Evolutionary conservation across 352 stramenopile genomes (phyloP), one percentile per base, ranked within the genome.

Genomic region (Pythium folliculosum): DNA sequence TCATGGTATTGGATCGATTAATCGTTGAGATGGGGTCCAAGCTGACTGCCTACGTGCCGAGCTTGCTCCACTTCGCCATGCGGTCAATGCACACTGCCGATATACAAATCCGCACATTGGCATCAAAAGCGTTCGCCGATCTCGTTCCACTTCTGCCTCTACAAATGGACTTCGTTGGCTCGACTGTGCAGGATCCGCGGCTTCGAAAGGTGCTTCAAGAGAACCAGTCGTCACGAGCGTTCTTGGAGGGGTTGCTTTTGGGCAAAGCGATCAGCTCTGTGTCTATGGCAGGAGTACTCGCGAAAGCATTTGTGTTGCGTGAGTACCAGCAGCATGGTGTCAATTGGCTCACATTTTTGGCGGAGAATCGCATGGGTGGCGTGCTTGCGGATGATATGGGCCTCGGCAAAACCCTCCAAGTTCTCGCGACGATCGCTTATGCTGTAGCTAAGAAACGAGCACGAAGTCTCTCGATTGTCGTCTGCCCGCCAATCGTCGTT

Each of bases 381-480:
- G 81, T 96, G 25, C 72, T 96, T 1, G 86, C 88, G 37, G 89
- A 96, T 69, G 89, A 96, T 60, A 96, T 96, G 91, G 91, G 91
- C 2, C 79, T 97, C 22, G 91, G 91, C 2, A 99, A 99, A 75
- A 99, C 97, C 17, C 67, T 99, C 16, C 95, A 99, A 73, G 84
- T 95, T 38, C 84, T 99, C n/a, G 71, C 94, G 32, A 81, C 82
- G 13, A 88, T 99, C 25, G 95, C 86, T 4, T 2, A 53, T 0
- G 17, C 27, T 1, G 21, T 61, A 2, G n/a, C 63, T 47, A 70
- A 62, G 22, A 27, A n/a, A 60, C 66, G 6, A 47, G 40, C 65
- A 4, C 8, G 1, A 8, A 2, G 23, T 23, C 2, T 21, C 14
- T 52, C 35, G 9, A 70, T 99, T 5, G 72, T 99, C 47, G 88